phyloP scores from a whole-genome alignment of 306 rosid genomes.

The Cucurbita ficifolia region DNA sequence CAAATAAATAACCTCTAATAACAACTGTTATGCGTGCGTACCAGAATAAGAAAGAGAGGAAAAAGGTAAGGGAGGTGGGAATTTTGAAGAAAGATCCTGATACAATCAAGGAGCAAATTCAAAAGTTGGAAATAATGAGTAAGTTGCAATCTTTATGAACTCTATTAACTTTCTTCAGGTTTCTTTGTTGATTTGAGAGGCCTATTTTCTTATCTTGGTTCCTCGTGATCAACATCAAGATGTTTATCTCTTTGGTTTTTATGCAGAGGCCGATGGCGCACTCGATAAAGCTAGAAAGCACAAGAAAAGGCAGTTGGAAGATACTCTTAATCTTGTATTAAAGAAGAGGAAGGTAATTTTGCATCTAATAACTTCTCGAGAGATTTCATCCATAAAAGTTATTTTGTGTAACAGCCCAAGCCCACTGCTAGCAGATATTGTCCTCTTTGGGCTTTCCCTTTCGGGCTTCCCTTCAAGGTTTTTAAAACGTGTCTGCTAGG shows the following conservation, averaged over 20 bases:
- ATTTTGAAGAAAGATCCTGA: constrained; percentile 97
- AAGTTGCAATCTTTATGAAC: constrained; percentile 18
- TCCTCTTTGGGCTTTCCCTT: too few species aligned
- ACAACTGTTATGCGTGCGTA: constrained; percentile 10
- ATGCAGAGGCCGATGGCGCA: constrained; percentile 98
- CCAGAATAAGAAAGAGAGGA: constrained; percentile 92
- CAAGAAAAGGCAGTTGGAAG: constrained; percentile 93
- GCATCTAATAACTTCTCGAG: background rate
- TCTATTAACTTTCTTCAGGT: background rate
- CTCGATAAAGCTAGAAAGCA: constrained; percentile 97
- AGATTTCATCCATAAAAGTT: background rate
- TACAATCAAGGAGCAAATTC: constrained; percentile 67
- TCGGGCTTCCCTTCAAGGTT: too few species aligned
- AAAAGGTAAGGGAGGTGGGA: constrained; percentile 99
- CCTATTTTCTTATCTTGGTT: background rate
- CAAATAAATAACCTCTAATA: background rate
- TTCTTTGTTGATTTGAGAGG: background rate
- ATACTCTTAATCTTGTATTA: constrained; percentile 77
- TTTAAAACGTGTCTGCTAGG: too few species aligned
- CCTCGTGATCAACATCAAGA: background rate
- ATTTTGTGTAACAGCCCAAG: too few species aligned
- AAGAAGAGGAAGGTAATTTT: constrained; percentile 78
- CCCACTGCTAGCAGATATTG: too few species aligned
- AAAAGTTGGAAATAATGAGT: constrained; percentile 92
- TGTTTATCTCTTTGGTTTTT: constrained; percentile 12